Percentiles rank a stretch among this genome's conserved stretches.
Conservation (phyloP, 345 rosid genomes). For the Citrus unshiu region DNA sequence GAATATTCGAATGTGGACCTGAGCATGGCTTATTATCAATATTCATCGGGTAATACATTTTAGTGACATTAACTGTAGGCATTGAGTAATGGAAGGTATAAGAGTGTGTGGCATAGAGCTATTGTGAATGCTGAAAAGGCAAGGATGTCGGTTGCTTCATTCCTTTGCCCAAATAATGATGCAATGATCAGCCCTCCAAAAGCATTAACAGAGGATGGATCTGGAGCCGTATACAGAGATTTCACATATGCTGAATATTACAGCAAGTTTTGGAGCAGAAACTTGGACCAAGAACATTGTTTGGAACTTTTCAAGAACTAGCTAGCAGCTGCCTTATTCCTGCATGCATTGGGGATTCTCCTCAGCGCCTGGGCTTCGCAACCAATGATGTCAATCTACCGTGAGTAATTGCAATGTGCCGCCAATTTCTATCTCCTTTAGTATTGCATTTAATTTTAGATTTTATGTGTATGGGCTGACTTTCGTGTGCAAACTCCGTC, state of each 20-base stretch:
- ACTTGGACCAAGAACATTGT: slow-evolving; percentile 80
- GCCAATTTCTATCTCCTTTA: no score
- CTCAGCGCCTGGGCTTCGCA: no score
- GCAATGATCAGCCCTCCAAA: slow-evolving; percentile 66
- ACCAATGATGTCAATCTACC: no score
- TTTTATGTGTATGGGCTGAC: no score
- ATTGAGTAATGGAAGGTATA: slow-evolving; percentile 74
- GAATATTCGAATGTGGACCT: no score
- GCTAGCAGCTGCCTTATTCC: neutral
- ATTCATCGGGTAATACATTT: no score
- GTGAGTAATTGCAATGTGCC: no score
- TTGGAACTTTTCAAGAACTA: slow-evolving; percentile 65
- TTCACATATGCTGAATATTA: slow-evolving; percentile 86
- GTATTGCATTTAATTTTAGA: no score
- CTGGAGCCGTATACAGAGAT: slow-evolving; percentile 55
- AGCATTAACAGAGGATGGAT: slow-evolving; percentile 35
- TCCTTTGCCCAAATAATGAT: slow-evolving; percentile 61
- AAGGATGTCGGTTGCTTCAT: slow-evolving; percentile 77
- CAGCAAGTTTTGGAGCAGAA: slow-evolving; percentile 86
- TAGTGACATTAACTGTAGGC: slow-evolving; percentile 41
- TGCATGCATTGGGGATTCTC: no score
- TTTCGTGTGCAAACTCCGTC: no score
- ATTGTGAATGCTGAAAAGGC: slow-evolving; percentile 52
- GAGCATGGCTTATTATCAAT: no score
- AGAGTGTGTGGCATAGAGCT: slow-evolving; percentile 90